Percentiles rank a stretch among this genome's conserved stretches.
Conservation (phyloP, 768 basidiomycete genomes). For the Mycena floridula region DNA sequence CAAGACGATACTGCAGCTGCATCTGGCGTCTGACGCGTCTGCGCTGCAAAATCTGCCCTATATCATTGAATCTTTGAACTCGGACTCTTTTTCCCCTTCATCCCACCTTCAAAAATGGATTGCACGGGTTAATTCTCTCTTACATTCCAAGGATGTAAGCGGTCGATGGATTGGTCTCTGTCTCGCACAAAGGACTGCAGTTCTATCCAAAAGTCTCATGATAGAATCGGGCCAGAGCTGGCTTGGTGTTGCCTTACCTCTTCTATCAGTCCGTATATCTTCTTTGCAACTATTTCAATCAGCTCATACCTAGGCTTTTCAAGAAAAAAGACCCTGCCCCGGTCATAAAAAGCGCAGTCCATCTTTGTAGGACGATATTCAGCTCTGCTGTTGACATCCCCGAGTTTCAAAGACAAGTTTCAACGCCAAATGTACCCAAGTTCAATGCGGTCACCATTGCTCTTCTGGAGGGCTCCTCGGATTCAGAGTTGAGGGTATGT, state of each 20-base stretch:
- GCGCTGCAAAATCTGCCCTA: slow-evolving; percentile 54
- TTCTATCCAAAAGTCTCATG: slow-evolving; percentile 52
- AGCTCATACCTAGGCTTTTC: slow-evolving; percentile 16
- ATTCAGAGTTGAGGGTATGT: slow-evolving; percentile 58
- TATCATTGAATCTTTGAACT: slow-evolving; percentile 48
- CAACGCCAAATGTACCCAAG: slow-evolving; percentile 66
- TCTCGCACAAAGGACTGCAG: slow-evolving; percentile 61
- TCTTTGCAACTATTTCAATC: slow-evolving; percentile 12
- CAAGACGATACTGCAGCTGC: slow-evolving; percentile 61
- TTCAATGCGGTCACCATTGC: slow-evolving; percentile 53
- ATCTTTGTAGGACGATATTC: slow-evolving; percentile 59
- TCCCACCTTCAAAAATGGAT: slow-evolving; percentile 71
- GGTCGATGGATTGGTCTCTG: slow-evolving; percentile 78
- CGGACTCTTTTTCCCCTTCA: slow-evolving; percentile 51
- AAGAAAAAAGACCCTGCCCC: slow-evolving; percentile 69
- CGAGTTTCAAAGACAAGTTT: slow-evolving; percentile 80
- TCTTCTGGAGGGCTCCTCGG: slow-evolving; percentile 45
- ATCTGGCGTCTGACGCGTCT: slow-evolving; percentile 64
- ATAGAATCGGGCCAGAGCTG: slow-evolving; percentile 69
- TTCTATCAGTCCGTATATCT: slow-evolving; percentile 58
- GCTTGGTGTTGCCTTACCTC: slow-evolving; percentile 58
- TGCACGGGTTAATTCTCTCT: slow-evolving; percentile 62
- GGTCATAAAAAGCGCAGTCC: slow-evolving; percentile 55
- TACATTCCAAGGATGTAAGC: slow-evolving; percentile 73
- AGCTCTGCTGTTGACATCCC: slow-evolving; percentile 50